phyloP scores from a whole-genome alignment of 2,329 filamentous ascomycete genomes.

The Juglanconis sp. region DNA sequence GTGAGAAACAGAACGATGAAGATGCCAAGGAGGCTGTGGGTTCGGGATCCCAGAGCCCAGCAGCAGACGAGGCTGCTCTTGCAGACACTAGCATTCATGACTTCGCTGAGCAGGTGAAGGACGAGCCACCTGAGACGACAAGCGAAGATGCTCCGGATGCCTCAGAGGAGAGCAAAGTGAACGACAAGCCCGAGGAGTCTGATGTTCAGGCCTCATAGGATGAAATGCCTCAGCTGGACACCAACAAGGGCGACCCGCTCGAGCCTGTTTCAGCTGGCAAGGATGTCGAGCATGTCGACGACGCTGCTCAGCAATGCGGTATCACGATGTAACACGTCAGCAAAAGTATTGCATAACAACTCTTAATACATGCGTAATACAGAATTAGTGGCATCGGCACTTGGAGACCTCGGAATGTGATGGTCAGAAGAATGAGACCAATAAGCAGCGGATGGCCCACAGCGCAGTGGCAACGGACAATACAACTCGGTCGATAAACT shows the following conservation, averaged over 20 bases:
- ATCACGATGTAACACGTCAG: not conserved
- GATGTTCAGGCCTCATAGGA: conserved; percentile 4
- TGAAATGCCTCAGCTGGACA: not conserved
- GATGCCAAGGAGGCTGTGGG: not conserved
- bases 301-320: not conserved
- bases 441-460: not conserved
- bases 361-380: not conserved
- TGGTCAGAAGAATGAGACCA: not conserved
- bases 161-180: conserved; percentile 1
- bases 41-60: not conserved
- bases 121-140: conserved; percentile 12
- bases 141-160: not conserved
- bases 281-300: not conserved
- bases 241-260: not conserved
- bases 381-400: not conserved
- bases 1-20: not conserved
- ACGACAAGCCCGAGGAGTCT: not conserved
- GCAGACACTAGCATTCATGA: conserved; percentile 14
- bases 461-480: not conserved
- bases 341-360: not conserved
- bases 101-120: conserved; percentile 17
- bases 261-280: not conserved
- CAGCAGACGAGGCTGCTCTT: conserved; percentile 16
- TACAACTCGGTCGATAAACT: not conserved
- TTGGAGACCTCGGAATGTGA: not conserved